Base-by-base conservation (phyloP, 768 basidiomycete genomes). In the Mrakia frigida region DNA sequence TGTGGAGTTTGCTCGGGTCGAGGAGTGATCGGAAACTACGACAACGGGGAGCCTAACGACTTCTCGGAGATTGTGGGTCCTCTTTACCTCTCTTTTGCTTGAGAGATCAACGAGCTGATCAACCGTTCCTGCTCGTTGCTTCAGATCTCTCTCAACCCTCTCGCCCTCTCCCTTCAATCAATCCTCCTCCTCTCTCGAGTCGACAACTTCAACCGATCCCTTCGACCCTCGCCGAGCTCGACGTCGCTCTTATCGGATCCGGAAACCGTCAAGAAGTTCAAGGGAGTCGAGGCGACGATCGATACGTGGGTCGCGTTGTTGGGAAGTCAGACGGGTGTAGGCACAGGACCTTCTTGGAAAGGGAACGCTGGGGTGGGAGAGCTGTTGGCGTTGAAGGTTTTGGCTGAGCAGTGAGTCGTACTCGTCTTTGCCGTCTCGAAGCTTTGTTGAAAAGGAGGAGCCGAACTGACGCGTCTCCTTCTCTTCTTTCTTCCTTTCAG, bases 181-280 rank as follows among this genome's bases (percentile, higher is more conserved):
- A 33, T 76, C 41, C 53, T 53, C 13, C 59, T 74, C 35, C 60
- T 74, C 16, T 61, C 50, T 7, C 59, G 53, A 16, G 73, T 74
- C 28, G 73, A 74, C 60, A 56, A 59, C 28, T 74, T 74, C 73
- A 74, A 74, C n/a, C 73, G 73, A 31, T 70, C 75, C 16, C 75
- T 76, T n/a, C 75, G 75, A 1, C 75, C 75, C 14, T 25, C 68
- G 28, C 59, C 70, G 3, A 69, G n/a, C 14, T 37, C 65, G 35
- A n/a, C 52, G 16, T 53, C 52, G 16, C 65, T 37, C 13, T 52
- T 69, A 14, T 70, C 59, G 39, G n/a, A 39, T 21, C 35, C 50
- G 16, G 31, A 65, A 18, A 61, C 70, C 3, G 6, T 76, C 60
- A 53, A 71, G 33, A 56, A 59, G 39, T 76, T 76, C 70, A 52